Conservation (phyloP, 2,329 filamentous ascomycete species). For the Tolypocladium album region DNA sequence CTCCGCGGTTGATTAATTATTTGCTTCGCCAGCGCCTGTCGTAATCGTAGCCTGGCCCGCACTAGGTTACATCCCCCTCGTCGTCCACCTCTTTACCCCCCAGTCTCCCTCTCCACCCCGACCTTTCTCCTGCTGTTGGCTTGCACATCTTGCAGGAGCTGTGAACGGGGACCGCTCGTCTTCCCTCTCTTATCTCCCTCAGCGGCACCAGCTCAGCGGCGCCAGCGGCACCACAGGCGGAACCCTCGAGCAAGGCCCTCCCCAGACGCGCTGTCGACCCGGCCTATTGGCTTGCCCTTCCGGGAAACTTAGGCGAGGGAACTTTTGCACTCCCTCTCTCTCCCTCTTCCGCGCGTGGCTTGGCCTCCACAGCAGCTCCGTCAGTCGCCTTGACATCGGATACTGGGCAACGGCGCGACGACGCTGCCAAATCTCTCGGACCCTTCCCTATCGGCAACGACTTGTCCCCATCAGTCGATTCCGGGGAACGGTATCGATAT, state of each 20-base stretch:
- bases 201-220: neutral
- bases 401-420: conserved; percentile 1
- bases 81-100: conserved; percentile 4
- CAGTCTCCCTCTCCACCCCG: conserved; percentile 4
- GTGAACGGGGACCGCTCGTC: neutral
- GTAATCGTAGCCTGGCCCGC: conserved; percentile 8
- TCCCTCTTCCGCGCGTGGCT: conserved; percentile 19
- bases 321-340: conserved; percentile 26
- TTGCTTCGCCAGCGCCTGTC: conserved; percentile 8
- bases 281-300: conserved; percentile 23
- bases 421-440: conserved; percentile 3
- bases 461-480: conserved; percentile 10
- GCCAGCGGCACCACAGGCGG: neutral
- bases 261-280: conserved; percentile 12
- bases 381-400: neutral
- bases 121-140: neutral
- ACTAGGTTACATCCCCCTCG: conserved; percentile 12
- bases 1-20: conserved; percentile 5
- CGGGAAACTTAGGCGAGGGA: conserved; percentile 25
- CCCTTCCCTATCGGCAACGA: conserved; percentile 8
- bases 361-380: conserved; percentile 14
- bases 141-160: neutral
- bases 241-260: conserved; percentile 12
- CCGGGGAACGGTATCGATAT: conserved; percentile 10
- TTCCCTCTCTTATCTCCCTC: neutral